Evolutionary conservation across 495 filamentous ascomycete species (phyloP).

Genomic region (Aspergillus bertholletiae): DNA sequence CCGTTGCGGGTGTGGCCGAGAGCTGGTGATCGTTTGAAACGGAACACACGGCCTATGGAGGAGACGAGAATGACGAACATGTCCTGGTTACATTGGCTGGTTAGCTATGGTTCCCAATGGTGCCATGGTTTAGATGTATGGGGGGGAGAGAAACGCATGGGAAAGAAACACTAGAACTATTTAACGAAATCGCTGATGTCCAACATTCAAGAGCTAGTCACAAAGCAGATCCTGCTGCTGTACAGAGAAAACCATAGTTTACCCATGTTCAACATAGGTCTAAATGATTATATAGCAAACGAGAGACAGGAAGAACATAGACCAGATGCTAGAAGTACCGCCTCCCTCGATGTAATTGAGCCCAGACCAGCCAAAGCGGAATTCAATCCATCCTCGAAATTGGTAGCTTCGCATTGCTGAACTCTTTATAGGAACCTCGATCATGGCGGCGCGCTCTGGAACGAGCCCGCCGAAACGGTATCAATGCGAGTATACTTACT

Average conservation of each 20-base stretch:
- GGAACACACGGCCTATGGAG: constrained; percentile 68
- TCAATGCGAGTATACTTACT: constrained; percentile 55
- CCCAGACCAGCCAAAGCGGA: constrained; percentile 27
- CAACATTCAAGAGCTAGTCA: constrained; percentile 4
- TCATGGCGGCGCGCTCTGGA: constrained; percentile 18
- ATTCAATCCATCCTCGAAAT: constrained; percentile 37
- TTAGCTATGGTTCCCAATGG: not conserved
- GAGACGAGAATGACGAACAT: constrained; percentile 75
- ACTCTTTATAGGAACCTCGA: constrained; percentile 20
- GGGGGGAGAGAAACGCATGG: not conserved
- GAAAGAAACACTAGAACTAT: not conserved
- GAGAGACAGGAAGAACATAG: constrained; percentile 1
- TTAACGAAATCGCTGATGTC: constrained; percentile 9
- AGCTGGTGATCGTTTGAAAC: constrained; percentile 30
- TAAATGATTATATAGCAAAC: constrained; percentile 8
- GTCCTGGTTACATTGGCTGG: constrained; percentile 53
- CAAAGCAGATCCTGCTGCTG: constrained; percentile 5
- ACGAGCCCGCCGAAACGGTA: constrained; percentile 28
- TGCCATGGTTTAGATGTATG: not conserved
- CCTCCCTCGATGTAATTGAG: constrained; percentile 8
- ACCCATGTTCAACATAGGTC: constrained; percentile 13
- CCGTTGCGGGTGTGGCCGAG: constrained; percentile 44
- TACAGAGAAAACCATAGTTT: constrained; percentile 2
- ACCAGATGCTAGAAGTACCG: constrained; percentile 3
- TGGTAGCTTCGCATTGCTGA: constrained; percentile 23